Base-by-base conservation (phyloP, 345 rosid genomes). In the Gossypium ekmanianum region DNA sequence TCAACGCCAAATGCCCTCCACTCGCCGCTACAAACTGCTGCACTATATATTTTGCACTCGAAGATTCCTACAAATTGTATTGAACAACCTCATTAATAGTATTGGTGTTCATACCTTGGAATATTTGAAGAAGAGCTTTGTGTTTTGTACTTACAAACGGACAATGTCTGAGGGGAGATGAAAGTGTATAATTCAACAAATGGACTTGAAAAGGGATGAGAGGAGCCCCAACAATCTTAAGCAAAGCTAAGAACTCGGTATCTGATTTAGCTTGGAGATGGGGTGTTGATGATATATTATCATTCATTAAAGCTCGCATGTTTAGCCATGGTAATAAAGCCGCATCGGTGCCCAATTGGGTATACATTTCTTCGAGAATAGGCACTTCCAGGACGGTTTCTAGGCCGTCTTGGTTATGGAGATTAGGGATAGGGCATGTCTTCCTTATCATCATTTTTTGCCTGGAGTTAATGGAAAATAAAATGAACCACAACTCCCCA, bases 171-270 rank as follows among this genome's bases (percentile, higher is more conserved):
- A 81, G 68, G 83, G 81, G 68, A 89, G 83, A 20, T 80, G 82
- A 12, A 41, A 18, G 51, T 50, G 54, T 61, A 12, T 52, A 51
- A 51, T 11, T 61, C 29, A 47, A 11, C 17, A 89, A 79, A 24
- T 81, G 89, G 47, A 88, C 85, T 71, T 90, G 97, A 54, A 90
- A 91, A 24, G 99, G 95, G 64, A 93, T 81, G 34, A 93, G 92
- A 82, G 99, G 97, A 70, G 93, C 86, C 7, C 99, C 98, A 39
- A 95, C 97, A 20, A 91, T 90, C 86, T 95, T 95, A 55, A 95
- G 89, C 92, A 95, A 87, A 7, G 99, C 94, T 75, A 89, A 78
- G 76, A 95, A 95, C 85, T 95, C 99, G 9, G 68, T 87, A 57
- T 85, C 86, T 2, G 97, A 91, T 76, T 88, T 90, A n/a, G 97